Base-by-base conservation (phyloP, 768 basidiomycete species). In the Antrodiella citrinella region DNA sequence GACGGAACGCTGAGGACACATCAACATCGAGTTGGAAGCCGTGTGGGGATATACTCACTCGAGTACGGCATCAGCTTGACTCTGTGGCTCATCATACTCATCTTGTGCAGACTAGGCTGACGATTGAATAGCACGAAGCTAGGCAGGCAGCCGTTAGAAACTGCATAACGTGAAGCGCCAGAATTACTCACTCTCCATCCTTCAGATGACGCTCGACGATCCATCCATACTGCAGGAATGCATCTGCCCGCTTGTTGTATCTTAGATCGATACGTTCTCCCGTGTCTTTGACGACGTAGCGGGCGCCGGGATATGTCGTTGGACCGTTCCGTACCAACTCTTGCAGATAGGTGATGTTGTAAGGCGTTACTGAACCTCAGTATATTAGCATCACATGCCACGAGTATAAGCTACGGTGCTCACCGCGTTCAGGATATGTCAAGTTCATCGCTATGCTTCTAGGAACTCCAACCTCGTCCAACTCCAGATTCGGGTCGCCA, bases 11-110 rank as follows among this genome's bases (percentile, higher is more conserved):
- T 94, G 51, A 7, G 22, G 20, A 25, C 3, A 24, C 69, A 42
- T 46, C 18, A 59, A 52, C 18, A 59, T 49, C 25, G 30, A 19
- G 47, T 2, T 18, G 4, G 21, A 26, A 5, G 50, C 20, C 24
- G 35, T 24, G 35, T 49, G 43, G 21, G 23, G 35, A 24, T 3
- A 11, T 5, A 77, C 91, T 66, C 61, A 94, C 91, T 98, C 19
- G 94, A 98, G 69, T 98, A 97, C 11, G 91, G 89, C 93, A 98
- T 96, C 53, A 98, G 72, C 61, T 88, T 91, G 24, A 98, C 90
- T 26, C 94, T 83, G 72, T 98, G 96, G 67, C 90, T 90, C 96
- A 98, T 98, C 96, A 98, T 98, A 76, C 92, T 95, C 96, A 98
- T 98, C 69, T 99, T 99, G 68, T 99, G 96, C 67, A 98, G 69